Evolutionary conservation across 768 basidiomycete species (phyloP), one percentile per base, ranked within the genome.

Genomic region (Dioszegia crocea): DNA sequence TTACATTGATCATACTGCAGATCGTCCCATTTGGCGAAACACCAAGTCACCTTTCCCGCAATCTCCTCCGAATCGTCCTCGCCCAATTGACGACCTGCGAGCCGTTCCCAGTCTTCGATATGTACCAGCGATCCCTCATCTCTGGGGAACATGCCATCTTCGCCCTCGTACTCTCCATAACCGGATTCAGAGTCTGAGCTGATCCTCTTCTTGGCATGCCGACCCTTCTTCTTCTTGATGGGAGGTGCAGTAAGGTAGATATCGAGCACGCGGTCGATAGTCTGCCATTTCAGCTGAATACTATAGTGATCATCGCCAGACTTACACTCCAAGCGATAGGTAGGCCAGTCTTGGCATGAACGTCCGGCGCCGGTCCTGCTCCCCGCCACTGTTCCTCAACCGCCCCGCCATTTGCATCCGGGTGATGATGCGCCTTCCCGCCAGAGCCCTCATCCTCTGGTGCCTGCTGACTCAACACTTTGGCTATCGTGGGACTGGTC

Each of bases 1-100:
- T 53, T 57, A 89, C 93, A 86, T 80, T 91, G 88, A 21, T 94
- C 88, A 61, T 98, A 96, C n/a, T 88, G 85, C 26, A 97, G 80
- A 62, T 91, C 91, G 43, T 85, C 81, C 94, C 94, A 98, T 75
- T 98, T 99, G 65, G 91, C 70, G 30, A 64, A 92, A 12, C 83
- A 84, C 86, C 88, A 91, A 19, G 85, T 80, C 31, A 94, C 84
- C 49, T 62, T 41, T 1, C 55, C 50, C 1, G 71, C 67, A 8
- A 70, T 40, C 44, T 82, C 76, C 38, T 83, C 79, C 27, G 85
- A 82, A 65, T 87, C 81, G 4, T 83, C 77, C 29, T 77, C 68
- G 10, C 71, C 70, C 5, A 90, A 77, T 2, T 70, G 69, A n/a
- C 74, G 53, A 33, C 79, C 75, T 53, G 76, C 80, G 19, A 80